These are phyloP conservation scores for Verticillium alfalfae DNA, from an alignment of 2,329 filamentous ascomycete species.

Conservation along the genomic window DNA sequence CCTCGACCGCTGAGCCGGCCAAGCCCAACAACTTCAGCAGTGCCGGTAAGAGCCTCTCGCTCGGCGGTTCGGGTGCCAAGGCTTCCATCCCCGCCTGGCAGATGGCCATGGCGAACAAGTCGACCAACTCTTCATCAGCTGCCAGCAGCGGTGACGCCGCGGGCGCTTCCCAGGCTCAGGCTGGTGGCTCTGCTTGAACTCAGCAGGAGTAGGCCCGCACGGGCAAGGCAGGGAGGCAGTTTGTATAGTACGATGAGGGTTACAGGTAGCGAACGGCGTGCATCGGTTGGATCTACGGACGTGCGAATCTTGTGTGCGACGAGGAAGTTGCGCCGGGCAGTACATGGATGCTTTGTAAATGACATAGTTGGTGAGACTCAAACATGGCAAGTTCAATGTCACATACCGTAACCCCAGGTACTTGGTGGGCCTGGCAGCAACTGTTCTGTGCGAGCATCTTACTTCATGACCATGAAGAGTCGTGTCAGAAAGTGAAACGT, in stretches of 20 bases:
- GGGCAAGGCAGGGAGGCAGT: neutral
- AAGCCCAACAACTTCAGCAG: constrained; percentile 17
- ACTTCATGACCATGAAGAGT: no score
- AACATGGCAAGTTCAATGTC: neutral
- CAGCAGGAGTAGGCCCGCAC: neutral
- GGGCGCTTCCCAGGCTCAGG: constrained; percentile 10
- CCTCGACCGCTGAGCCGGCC: constrained; percentile 9
- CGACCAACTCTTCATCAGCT: constrained; percentile 18
- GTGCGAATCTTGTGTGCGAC: neutral
- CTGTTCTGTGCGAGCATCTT: no score
- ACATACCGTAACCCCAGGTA: no score
- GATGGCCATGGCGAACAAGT: constrained; percentile 61
- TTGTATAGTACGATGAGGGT: neutral
- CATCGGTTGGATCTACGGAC: neutral
- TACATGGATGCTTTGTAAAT: neutral
- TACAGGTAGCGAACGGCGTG: neutral
- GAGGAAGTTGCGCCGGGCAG: neutral
- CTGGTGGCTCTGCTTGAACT: neutral
- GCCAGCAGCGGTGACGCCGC: constrained; percentile 14
- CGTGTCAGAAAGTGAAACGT: no score
- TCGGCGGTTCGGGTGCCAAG: constrained; percentile 42
- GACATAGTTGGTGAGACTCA: neutral
- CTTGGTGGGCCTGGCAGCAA: no score
- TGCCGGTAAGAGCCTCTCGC: constrained; percentile 7
- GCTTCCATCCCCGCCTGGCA: constrained; percentile 78